phyloP scores from a whole-genome alignment of 371 early-diverging fungal species.

The Mortierella sp. region DNA sequence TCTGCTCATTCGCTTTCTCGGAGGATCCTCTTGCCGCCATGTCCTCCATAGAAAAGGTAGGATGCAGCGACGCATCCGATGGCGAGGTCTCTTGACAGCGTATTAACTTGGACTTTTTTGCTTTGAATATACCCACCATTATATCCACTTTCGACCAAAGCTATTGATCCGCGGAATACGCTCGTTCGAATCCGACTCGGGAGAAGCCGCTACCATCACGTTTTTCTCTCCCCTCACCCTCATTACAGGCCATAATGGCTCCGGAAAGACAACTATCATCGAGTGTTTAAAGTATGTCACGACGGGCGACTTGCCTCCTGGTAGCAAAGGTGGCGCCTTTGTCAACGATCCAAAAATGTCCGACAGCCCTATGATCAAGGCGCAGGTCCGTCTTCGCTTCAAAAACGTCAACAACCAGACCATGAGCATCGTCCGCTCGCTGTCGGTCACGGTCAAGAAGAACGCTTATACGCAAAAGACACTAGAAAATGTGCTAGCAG shows the following conservation, averaged over 20 bases:
- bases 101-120: neutral
- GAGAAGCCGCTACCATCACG: conserved; percentile 80
- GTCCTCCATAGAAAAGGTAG: conserved; percentile 82
- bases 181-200: conserved; percentile 87
- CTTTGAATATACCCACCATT: no score
- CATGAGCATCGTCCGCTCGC: conserved; percentile 83
- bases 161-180: conserved; percentile 91
- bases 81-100: neutral
- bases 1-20: neutral
- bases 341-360: conserved; percentile 98
- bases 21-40: conserved; percentile 44
- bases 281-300: conserved; percentile 98
- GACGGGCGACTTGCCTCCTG: conserved; percentile 97
- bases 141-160: no score
- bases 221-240: conserved; percentile 97
- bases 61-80: neutral
- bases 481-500: conserved; percentile 83
- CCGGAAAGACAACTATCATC: conserved; percentile 99
- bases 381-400: conserved; percentile 95
- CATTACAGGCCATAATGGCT: conserved; percentile 99
- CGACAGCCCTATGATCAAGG: conserved; percentile 88
- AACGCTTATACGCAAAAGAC: conserved; percentile 78
- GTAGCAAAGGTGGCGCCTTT: conserved; percentile 92
- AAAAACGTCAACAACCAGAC: conserved; percentile 76
- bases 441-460: conserved; percentile 82